Evolutionary conservation across 805 yeast species (phyloP).

Genomic region (Blastobotrys attinorum): DNA sequence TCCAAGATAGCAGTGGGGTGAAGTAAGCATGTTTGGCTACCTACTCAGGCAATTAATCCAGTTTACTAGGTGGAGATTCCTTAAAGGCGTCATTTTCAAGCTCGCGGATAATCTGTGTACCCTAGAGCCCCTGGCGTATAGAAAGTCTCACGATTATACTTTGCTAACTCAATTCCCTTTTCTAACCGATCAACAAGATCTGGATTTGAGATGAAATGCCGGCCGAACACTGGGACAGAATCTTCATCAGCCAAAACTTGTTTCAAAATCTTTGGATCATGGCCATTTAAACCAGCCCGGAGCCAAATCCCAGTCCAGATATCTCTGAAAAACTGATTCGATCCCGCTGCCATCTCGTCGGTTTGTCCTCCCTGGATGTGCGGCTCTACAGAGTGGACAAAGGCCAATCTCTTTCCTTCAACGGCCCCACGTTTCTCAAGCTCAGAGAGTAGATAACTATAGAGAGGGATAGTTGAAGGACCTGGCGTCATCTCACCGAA

Average conservation of each 20-base stretch:
- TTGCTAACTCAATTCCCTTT: constrained; percentile 33
- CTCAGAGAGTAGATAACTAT: constrained; percentile 35
- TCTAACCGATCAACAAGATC: constrained; percentile 42
- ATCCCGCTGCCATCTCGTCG: constrained; percentile 7
- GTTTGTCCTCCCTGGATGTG: constrained; percentile 28
- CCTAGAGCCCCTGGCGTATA: constrained; percentile 23
- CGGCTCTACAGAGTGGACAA: constrained; percentile 40
- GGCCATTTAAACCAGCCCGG: constrained; percentile 31
- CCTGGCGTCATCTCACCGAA: constrained; percentile 24
- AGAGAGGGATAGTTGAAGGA: constrained; percentile 32
- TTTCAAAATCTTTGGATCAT: constrained; percentile 7
- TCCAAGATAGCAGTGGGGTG: too few relatives aligned
- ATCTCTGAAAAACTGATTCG: constrained; percentile 22
- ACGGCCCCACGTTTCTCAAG: constrained; percentile 29
- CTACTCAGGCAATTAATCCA: too few relatives aligned
- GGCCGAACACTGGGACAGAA: constrained; percentile 36
- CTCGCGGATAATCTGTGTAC: constrained; percentile 9
- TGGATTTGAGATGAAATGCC: constrained; percentile 48
- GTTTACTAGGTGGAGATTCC: constrained; percentile 2
- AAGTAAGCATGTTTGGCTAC: too few relatives aligned
- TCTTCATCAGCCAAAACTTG: constrained; percentile 31
- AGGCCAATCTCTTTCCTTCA: constrained; percentile 35
- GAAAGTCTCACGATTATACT: constrained; percentile 43
- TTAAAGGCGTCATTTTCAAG: constrained; percentile 18
- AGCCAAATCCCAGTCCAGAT: constrained; percentile 41